Base-by-base conservation (phyloP, 345 rosid genomes). In the Hibiscus tridactylites region DNA sequence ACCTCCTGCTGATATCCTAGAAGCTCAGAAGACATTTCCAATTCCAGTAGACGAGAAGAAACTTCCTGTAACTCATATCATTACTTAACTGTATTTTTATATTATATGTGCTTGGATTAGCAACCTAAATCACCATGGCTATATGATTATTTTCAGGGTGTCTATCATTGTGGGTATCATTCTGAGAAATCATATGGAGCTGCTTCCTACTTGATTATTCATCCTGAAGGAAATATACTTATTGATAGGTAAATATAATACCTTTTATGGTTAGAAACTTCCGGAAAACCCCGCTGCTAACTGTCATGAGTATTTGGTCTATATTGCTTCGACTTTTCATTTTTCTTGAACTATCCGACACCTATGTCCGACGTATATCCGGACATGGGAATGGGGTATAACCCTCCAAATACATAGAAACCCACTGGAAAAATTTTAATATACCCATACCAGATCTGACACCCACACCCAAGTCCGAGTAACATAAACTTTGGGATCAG, bases 111-210 rank as follows among this genome's bases (percentile, higher is more conserved):
- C 4, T 57, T 57, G 21, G 24, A 37, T 56, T 54, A 19, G 6
- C 73, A 54, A 5, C 42, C 42, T 28, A 42, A 16, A 64, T 64
- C 47, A 37, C 35, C 21, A 26, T 44, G 69, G 17, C 19, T 39
- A 17, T 39, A 42, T n/a, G 9, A 3, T 59, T 56, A 61, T 53
- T 47, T 74, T 74, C 82, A 88, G 92, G 92, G 87, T 3, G 80
- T 88, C 49, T 86, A 78, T 65, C 92, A 88, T 69, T 88, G 90
- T 71, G 92, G 92, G 9, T 86, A 86, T 79, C 92, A 88, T 81
- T 86, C 92, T 50, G 83, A 81, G 71, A 83, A 88, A 58, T 86
- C 92, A 13, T 88, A 31, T 1, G 92, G 92, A 72, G 92, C 92
- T 63, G 56, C 90, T 61, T 74, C 90, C 62, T 88, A 78, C 79